A percentile compares a stretch with the other conserved stretches of the same genome.
Evolutionary conservation across 2,329 filamentous ascomycete species (phyloP).

Genomic region (Tolypocladium tropicale): DNA sequence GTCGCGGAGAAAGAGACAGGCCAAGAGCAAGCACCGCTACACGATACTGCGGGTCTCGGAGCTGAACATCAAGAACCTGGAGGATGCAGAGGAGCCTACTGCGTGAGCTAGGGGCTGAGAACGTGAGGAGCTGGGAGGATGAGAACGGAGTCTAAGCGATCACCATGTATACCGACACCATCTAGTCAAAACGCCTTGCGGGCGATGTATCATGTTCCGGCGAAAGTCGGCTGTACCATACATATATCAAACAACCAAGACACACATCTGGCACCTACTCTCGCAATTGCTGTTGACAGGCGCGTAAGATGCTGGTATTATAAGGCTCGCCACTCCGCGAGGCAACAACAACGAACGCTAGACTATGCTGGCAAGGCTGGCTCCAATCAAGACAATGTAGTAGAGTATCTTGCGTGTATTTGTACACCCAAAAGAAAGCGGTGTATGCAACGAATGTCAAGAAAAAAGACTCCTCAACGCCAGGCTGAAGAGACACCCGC

Average conservation of each 20-base stretch:
- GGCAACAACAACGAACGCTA: conserved; percentile 3
- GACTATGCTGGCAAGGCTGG: conserved; percentile 6
- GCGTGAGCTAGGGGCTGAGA: not conserved
- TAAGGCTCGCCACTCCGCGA: not conserved
- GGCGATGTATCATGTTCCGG: conserved; percentile 2
- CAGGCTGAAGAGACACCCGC: conserved; percentile 15
- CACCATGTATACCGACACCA: not conserved
- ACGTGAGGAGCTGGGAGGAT: not conserved
- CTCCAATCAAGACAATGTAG: conserved; percentile 1
- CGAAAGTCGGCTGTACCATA: conserved; percentile 6
- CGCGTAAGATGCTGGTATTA: not conserved
- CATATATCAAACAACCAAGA: not conserved
- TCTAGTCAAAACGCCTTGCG: not conserved
- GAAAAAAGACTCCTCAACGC: conserved; percentile 20
- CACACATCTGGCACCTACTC: not conserved
- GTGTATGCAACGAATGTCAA: conserved; percentile 13
- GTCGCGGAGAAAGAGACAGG: conserved; percentile 60
- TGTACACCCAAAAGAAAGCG: conserved; percentile 12
- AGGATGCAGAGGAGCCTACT: conserved; percentile 23
- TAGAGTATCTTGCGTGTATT: not conserved
- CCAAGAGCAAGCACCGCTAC: conserved; percentile 83
- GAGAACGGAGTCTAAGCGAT: not conserved
- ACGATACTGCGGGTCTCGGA: conserved; percentile 81
- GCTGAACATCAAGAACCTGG: conserved; percentile 49
- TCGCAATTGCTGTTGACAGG: not conserved